These are phyloP conservation scores for Monarda citriodora DNA, from an alignment of 305 asterid species.

Conservation along the genomic window DNA sequence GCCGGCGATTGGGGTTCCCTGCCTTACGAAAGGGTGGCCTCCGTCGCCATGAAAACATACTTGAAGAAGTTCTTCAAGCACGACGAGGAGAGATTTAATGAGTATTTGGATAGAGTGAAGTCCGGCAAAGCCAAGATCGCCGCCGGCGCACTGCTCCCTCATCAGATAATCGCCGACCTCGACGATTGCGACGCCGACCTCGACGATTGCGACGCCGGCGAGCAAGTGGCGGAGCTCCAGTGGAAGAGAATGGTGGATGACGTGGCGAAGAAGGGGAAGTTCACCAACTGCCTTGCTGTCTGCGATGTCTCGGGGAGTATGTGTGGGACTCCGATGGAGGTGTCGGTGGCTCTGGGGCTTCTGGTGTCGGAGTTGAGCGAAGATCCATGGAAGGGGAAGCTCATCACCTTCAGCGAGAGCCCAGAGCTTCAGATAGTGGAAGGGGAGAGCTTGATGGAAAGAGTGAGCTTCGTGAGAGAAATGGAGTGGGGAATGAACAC, in stretches of 20 bases:
- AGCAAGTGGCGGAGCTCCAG: slow-evolving; percentile 42
- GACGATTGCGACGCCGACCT: no score
- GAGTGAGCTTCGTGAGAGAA: neutral
- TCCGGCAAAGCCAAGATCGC: slow-evolving; percentile 39
- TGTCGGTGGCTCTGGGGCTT: slow-evolving; percentile 38
- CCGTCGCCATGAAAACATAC: slow-evolving; percentile 16
- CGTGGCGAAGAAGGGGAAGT: slow-evolving; percentile 32
- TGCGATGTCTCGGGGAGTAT: slow-evolving; percentile 50
- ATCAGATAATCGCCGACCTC: no score
- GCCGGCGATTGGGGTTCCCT: slow-evolving; percentile 33
- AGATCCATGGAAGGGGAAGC: slow-evolving; percentile 46
- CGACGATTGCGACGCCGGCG: no score
- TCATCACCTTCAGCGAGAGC: slow-evolving; percentile 31
- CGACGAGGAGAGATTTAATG: slow-evolving; percentile 2
- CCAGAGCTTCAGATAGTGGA: slow-evolving; percentile 31
- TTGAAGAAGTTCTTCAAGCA: neutral
- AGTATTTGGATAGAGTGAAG: slow-evolving; percentile 23
- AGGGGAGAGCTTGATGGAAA: slow-evolving; percentile 29
- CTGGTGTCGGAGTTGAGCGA: slow-evolving; percentile 42
- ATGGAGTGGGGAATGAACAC: slow-evolving; percentile 48
- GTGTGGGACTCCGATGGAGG: slow-evolving; percentile 34
- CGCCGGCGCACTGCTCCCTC: slow-evolving; percentile 57
- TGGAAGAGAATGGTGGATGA: slow-evolving; percentile 58
- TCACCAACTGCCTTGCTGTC: slow-evolving; percentile 36
- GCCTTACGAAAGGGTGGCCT: slow-evolving; percentile 38